Evolutionary conservation across 495 filamentous ascomycete genomes (phyloP).

Genomic region (Xylaria palmicola): DNA sequence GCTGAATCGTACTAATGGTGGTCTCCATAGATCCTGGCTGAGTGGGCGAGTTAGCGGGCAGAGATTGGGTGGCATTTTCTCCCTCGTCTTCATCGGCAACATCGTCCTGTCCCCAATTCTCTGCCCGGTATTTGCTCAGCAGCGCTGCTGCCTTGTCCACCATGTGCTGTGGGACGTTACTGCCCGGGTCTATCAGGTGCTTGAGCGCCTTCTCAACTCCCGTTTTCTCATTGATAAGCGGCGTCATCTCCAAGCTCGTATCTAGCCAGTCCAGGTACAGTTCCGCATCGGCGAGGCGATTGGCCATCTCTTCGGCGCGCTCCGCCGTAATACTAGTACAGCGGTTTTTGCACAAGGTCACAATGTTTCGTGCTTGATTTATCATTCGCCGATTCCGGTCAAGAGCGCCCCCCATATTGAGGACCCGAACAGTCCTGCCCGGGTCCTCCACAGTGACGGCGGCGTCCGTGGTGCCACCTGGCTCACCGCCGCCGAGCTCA

Average conservation of each 20-base stretch:
- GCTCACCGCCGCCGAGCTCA: no score
- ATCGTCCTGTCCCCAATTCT: constrained; percentile 24
- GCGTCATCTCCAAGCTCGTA: constrained; percentile 17
- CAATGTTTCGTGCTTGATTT: not conserved
- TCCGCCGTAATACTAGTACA: not conserved
- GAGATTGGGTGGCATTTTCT: not conserved
- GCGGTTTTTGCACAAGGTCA: not conserved
- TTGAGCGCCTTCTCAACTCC: not conserved
- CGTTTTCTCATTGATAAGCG: constrained; percentile 1
- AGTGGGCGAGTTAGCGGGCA: not conserved
- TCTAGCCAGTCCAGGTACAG: constrained; percentile 23
- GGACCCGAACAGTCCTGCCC: not conserved
- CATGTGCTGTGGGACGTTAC: not conserved
- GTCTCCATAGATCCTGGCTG: not conserved
- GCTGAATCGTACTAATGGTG: not conserved
- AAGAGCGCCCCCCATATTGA: not conserved
- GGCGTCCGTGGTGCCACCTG: no score
- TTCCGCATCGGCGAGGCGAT: constrained; percentile 2
- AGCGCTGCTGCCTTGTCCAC: constrained; percentile 11
- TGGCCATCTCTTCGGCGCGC: not conserved
- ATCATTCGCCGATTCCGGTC: not conserved
- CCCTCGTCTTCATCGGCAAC: constrained; percentile 9
- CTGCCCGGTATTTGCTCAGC: constrained; percentile 10
- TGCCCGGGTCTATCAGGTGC: not conserved
- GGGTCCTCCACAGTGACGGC: not conserved